Evolutionary conservation across 306 rosid genomes (phyloP).

Genomic region (Trifolium fragiferum): DNA sequence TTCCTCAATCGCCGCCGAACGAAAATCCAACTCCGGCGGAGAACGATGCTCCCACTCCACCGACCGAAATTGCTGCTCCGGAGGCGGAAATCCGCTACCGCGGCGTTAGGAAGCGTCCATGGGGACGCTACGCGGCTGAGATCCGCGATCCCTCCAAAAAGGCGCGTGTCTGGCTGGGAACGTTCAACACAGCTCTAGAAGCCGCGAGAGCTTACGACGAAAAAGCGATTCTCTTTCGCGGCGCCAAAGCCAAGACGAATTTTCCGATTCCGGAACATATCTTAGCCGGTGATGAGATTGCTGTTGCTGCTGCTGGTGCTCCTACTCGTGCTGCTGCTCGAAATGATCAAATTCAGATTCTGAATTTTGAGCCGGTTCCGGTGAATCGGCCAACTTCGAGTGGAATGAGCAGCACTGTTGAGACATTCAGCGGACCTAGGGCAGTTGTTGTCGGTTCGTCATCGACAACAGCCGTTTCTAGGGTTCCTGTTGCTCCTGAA

Average conservation of each 20-base stretch:
- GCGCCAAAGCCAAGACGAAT: constrained; percentile 82
- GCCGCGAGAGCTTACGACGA: constrained; percentile 85
- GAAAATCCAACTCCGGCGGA: too few relatives aligned
- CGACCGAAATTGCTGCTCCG: neutral
- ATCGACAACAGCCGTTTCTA: too few relatives aligned
- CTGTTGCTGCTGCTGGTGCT: too few relatives aligned
- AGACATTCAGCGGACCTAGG: constrained; percentile 83
- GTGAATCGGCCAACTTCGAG: constrained; percentile 76
- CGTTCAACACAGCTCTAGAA: constrained; percentile 83
- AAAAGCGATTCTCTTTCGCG: constrained; percentile 68
- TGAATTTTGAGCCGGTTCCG: constrained; percentile 51
- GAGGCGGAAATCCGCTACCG: constrained; percentile 62
- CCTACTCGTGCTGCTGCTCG: neutral
- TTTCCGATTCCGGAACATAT: constrained; percentile 47
- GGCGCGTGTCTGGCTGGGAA: constrained; percentile 92
- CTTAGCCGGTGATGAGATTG: neutral
- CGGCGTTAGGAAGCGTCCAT: constrained; percentile 89
- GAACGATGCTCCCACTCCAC: too few relatives aligned
- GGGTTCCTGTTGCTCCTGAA: constrained; percentile 39
- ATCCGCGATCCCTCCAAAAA: constrained; percentile 93
- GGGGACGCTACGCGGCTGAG: constrained; percentile 98
- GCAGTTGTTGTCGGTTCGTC: constrained; percentile 33
- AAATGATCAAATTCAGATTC: constrained; percentile 31
- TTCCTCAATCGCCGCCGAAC: too few relatives aligned
- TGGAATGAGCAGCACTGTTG: constrained; percentile 92